A percentile compares a stretch with the other conserved stretches of the same genome.
phyloP scores from a whole-genome alignment of 768 basidiomycete genomes.

The Brasilioporus rufonigricans region DNA sequence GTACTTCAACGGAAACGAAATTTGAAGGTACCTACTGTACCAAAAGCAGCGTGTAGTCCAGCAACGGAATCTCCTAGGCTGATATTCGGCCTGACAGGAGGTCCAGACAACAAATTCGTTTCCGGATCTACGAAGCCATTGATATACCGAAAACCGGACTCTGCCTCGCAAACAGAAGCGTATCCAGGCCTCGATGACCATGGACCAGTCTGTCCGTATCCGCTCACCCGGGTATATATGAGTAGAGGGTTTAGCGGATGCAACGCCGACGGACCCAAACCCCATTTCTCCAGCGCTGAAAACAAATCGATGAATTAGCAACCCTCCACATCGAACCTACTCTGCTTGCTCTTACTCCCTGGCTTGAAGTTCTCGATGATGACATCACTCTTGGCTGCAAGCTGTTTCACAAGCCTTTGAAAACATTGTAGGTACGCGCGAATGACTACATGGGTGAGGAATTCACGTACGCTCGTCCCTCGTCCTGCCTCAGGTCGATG shows the following conservation, averaged over 20 bases:
- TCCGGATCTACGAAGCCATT: slow-evolving; percentile 60
- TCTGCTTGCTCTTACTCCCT: slow-evolving; percentile 47
- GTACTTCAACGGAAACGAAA: not conserved
- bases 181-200: slow-evolving; percentile 71
- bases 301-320: not conserved
- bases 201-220: slow-evolving; percentile 74
- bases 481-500: slow-evolving; percentile 57
- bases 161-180: slow-evolving; percentile 74
- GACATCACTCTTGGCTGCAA: slow-evolving; percentile 65
- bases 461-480: slow-evolving; percentile 47
- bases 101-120: slow-evolving; percentile 53
- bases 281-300: slow-evolving; percentile 69
- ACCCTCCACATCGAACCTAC: not conserved
- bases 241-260: slow-evolving; percentile 80
- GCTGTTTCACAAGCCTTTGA: slow-evolving; percentile 54
- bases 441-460: not conserved
- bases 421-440: not conserved
- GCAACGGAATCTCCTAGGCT: slow-evolving; percentile 72
- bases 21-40: slow-evolving; percentile 48
- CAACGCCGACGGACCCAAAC: slow-evolving; percentile 53
- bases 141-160: slow-evolving; percentile 71
- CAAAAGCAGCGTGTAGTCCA: slow-evolving; percentile 70
- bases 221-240: slow-evolving; percentile 85
- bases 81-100: slow-evolving; percentile 69
- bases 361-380: slow-evolving; percentile 73